A percentile compares a stretch with the other conserved stretches of the same genome.
These are phyloP conservation scores for Neocatenulostroma microsporum DNA, from an alignment of 2,329 filamentous ascomycete genomes.

Conservation along the genomic window DNA sequence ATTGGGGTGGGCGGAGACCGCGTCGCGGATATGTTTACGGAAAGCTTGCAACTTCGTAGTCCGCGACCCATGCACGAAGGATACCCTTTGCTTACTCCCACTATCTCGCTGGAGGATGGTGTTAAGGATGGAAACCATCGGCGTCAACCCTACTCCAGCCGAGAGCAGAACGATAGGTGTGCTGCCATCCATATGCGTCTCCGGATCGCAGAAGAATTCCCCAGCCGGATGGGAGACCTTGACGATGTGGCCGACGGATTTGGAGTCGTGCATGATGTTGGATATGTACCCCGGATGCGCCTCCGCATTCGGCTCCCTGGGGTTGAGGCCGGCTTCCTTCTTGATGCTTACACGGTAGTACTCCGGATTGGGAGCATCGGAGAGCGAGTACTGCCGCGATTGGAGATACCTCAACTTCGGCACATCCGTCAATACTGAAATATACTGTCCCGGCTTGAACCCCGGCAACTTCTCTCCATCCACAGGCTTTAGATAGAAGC, in stretches of 20 bases:
- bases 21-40: constrained; percentile 39
- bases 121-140: constrained; percentile 59
- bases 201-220: constrained; percentile 52
- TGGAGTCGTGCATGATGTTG: not conserved
- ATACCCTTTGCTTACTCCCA: constrained; percentile 50
- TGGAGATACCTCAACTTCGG: constrained; percentile 55
- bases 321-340: constrained; percentile 51
- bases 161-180: constrained; percentile 58
- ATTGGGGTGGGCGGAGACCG: constrained; percentile 39
- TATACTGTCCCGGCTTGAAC: constrained; percentile 65
- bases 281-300: constrained; percentile 17
- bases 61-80: constrained; percentile 56
- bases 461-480: constrained; percentile 53
- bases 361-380: constrained; percentile 52
- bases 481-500: constrained; percentile 60
- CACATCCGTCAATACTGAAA: constrained; percentile 55
- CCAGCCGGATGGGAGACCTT: constrained; percentile 3
- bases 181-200: constrained; percentile 29
- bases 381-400: constrained; percentile 65
- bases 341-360: constrained; percentile 67
- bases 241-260: not conserved
- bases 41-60: constrained; percentile 50
- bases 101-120: constrained; percentile 33
- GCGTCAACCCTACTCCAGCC: constrained; percentile 61
- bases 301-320: constrained; percentile 39